These are phyloP conservation scores for Otatea glauca DNA, from an alignment of 176 grass and related monocot genomes.

Conservation along the genomic window DNA sequence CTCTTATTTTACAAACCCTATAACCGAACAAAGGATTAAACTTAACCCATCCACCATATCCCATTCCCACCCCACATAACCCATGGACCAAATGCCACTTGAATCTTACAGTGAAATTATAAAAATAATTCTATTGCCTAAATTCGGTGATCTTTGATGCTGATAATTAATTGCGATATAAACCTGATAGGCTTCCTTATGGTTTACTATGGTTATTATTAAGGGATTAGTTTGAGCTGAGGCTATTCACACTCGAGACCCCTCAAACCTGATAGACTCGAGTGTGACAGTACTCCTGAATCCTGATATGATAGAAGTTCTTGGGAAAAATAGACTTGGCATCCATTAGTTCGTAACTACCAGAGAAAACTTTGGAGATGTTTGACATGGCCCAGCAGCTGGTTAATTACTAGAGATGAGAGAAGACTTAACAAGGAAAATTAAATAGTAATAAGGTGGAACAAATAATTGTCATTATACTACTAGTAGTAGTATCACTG, in stretches of 20 bases:
- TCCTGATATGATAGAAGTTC: conserved; percentile 32
- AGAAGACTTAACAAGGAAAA: conserved; percentile 18
- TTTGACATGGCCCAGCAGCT: conserved; percentile 27
- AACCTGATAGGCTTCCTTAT: background rate
- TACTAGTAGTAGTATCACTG: background rate
- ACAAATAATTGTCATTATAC: background rate
- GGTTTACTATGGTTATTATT: background rate
- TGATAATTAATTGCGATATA: background rate
- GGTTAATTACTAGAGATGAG: background rate
- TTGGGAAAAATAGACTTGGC: conserved; percentile 29
- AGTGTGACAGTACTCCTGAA: conserved; percentile 26
- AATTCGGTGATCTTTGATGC: no score
- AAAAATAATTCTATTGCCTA: no score
- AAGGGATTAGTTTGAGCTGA: conserved; percentile 21
- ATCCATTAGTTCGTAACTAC: conserved; percentile 25
- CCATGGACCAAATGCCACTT: no score
- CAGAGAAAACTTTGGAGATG: conserved; percentile 9
- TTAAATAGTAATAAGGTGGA: background rate
- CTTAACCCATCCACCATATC: no score
- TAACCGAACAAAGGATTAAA: no score
- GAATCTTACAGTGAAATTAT: no score
- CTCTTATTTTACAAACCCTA: no score
- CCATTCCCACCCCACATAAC: no score
- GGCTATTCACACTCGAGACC: conserved; percentile 23
- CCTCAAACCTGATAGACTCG: no score